Evolutionary conservation across 1,284 basidiomycete genomes (phyloP).

Genomic region (Pyrrhoderma lamaoense): DNA sequence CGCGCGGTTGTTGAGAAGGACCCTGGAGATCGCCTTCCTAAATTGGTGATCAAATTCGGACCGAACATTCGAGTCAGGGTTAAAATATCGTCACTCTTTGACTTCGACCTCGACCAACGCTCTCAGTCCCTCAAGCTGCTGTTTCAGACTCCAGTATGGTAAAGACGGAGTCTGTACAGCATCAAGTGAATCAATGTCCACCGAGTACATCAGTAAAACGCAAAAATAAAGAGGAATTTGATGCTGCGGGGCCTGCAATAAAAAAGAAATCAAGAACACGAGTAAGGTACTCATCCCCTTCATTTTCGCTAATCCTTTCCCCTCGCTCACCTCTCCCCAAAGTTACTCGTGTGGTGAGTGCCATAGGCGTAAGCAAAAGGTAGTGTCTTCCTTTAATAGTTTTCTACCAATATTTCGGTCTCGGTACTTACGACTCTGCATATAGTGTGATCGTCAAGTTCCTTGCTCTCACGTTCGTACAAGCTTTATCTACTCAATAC

Average conservation of each 20-base stretch:
- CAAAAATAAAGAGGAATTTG: slow-evolving; percentile 60
- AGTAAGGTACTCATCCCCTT: slow-evolving; percentile 49
- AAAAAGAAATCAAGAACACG: slow-evolving; percentile 67
- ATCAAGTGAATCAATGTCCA: slow-evolving; percentile 21
- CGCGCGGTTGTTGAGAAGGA: no score
- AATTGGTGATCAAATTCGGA: no score
- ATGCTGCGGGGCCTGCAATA: slow-evolving; percentile 29
- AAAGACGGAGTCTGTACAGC: slow-evolving; percentile 19
- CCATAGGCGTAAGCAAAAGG: slow-evolving; percentile 79
- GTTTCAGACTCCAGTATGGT: slow-evolving; percentile 21
- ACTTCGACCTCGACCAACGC: background rate
- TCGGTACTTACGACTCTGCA: slow-evolving; percentile 21
- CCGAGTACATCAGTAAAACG: slow-evolving; percentile 33
- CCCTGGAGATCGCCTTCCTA: no score
- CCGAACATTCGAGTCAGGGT: no score
- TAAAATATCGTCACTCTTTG: background rate
- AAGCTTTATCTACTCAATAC: slow-evolving; percentile 17
- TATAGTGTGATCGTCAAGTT: slow-evolving; percentile 70
- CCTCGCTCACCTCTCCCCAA: slow-evolving; percentile 3
- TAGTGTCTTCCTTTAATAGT: slow-evolving; percentile 22
- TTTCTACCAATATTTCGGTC: slow-evolving; percentile 10
- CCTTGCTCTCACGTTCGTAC: slow-evolving; percentile 70
- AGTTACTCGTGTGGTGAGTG: slow-evolving; percentile 85
- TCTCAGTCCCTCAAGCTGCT: background rate
- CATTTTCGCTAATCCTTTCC: slow-evolving; percentile 20